Evolutionary conservation across 176 grass and related monocot species (phyloP).

Genomic region (Oryza australiensis): DNA sequence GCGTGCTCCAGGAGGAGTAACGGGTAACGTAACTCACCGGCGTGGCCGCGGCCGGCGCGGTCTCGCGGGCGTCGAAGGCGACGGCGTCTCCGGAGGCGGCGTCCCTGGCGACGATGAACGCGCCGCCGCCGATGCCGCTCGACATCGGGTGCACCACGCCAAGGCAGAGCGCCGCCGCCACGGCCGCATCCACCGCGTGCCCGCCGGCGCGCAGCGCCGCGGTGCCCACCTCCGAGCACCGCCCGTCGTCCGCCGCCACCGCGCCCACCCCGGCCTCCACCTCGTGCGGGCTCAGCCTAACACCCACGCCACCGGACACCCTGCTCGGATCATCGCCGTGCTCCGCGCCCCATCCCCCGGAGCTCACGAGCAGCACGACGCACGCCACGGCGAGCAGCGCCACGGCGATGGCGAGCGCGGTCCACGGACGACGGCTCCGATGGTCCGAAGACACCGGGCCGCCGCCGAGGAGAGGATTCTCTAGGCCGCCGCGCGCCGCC

Average conservation of each 20-base stretch:
- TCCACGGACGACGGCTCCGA: constrained; percentile 4
- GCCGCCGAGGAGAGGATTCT: constrained; percentile 30
- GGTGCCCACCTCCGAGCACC: constrained; percentile 79
- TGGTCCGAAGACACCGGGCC: background rate
- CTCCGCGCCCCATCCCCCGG: background rate
- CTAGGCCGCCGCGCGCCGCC: constrained; percentile 17
- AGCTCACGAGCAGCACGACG: constrained; percentile 16
- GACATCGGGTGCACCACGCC: constrained; percentile 92
- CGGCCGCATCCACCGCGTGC: constrained; percentile 84
- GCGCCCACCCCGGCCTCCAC: constrained; percentile 49
- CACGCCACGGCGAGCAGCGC: constrained; percentile 40
- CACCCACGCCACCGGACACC: background rate
- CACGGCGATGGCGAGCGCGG: constrained; percentile 33
- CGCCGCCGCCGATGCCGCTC: constrained; percentile 78
- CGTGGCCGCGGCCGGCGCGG: constrained; percentile 70
- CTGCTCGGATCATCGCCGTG: background rate
- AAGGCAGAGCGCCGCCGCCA: constrained; percentile 72
- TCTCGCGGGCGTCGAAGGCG: constrained; percentile 90
- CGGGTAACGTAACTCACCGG: constrained; percentile 29
- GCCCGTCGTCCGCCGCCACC: constrained; percentile 73
- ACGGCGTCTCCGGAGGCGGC: constrained; percentile 55
- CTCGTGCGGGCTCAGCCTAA: constrained; percentile 33
- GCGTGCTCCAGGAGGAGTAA: background rate
- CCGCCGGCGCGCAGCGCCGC: constrained; percentile 64
- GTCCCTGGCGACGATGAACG: constrained; percentile 72